These are phyloP conservation scores for Ceratocystis smalleyi DNA, from an alignment of 2,329 filamentous ascomycete genomes.

Conservation along the genomic window DNA sequence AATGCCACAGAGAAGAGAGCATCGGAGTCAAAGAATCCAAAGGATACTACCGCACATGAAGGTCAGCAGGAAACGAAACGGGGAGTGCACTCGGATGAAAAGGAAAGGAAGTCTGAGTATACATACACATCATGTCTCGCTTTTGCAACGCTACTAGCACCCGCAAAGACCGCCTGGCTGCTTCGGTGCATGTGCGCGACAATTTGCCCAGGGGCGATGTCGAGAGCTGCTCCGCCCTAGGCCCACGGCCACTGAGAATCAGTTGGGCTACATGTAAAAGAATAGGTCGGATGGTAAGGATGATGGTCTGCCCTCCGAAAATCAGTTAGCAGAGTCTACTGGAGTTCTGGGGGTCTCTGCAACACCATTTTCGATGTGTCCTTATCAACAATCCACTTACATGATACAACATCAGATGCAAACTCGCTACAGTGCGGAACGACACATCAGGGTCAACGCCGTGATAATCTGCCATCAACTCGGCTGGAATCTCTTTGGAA, in stretches of 20 bases:
- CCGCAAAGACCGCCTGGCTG: conserved; percentile 21
- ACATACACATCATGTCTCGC: conserved; percentile 22
- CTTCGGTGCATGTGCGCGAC: conserved; percentile 22
- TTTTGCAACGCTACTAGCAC: conserved; percentile 22
- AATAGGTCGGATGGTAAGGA: conserved; percentile 22
- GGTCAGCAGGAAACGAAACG: neutral
- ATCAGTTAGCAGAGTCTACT: neutral
- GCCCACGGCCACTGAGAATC: conserved; percentile 20
- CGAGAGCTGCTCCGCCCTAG: conserved; percentile 19
- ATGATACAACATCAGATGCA: conserved; percentile 25
- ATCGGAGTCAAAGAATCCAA: conserved; percentile 17
- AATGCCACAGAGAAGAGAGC: conserved; percentile 17
- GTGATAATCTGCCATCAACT: conserved; percentile 19
- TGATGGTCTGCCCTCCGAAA: conserved; percentile 20
- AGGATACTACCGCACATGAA: conserved; percentile 3
- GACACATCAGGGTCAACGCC: conserved; percentile 20
- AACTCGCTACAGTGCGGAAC: conserved; percentile 22
- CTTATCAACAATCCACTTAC: conserved; percentile 13
- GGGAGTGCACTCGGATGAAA: neutral
- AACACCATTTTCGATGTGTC: too few relatives aligned
- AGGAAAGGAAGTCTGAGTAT: neutral
- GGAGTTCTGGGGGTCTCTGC: neutral
- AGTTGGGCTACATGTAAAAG: conserved; percentile 23
- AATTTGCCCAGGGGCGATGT: conserved; percentile 21
- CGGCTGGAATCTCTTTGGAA: conserved; percentile 18